These are phyloP conservation scores for Celoporthe dispersa DNA, from an alignment of 2,329 filamentous ascomycete genomes.

Conservation along the genomic window DNA sequence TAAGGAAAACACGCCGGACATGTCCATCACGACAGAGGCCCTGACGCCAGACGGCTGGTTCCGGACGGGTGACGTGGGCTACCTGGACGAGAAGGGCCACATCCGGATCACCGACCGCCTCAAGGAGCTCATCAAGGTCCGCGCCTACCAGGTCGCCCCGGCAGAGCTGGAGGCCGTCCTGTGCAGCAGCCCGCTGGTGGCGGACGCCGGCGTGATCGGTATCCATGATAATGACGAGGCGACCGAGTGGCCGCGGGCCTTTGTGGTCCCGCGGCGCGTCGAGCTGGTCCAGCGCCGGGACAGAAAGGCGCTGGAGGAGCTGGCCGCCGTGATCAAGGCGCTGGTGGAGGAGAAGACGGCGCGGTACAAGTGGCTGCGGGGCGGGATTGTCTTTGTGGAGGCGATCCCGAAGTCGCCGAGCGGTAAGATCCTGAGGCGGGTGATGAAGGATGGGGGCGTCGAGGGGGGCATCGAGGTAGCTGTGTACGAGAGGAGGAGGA, in stretches of 20 bases:
- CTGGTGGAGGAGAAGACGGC: slow-evolving; percentile 65
- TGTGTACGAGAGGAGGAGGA: slow-evolving; percentile 56
- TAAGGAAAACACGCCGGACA: slow-evolving; percentile 36
- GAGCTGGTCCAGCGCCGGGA: slow-evolving; percentile 29
- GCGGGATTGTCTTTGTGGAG: slow-evolving; percentile 69
- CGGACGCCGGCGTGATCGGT: slow-evolving; percentile 61
- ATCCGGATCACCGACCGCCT: slow-evolving; percentile 73
- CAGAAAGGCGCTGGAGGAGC: slow-evolving; percentile 46
- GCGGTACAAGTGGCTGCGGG: slow-evolving; percentile 68
- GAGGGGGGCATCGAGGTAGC: slow-evolving; percentile 42
- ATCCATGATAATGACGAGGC: slow-evolving; percentile 56
- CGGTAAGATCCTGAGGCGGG: slow-evolving; percentile 49
- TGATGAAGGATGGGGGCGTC: slow-evolving; percentile 44
- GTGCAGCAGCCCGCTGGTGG: slow-evolving; percentile 39
- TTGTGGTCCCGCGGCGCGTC: slow-evolving; percentile 48
- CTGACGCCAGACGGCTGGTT: slow-evolving; percentile 66
- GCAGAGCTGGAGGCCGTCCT: slow-evolving; percentile 47
- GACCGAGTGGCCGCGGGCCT: slow-evolving; percentile 64
- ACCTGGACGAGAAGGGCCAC: slow-evolving; percentile 56
- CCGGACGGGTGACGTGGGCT: slow-evolving; percentile 72
- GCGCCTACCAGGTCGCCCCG: slow-evolving; percentile 48
- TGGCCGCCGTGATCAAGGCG: slow-evolving; percentile 57
- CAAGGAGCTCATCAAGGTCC: slow-evolving; percentile 62
- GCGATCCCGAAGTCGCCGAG: slow-evolving; percentile 70
- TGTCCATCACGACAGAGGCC: slow-evolving; percentile 43